Percentiles rank a stretch among this genome's conserved stretches.
Evolutionary conservation across 1,139 yeast species (phyloP).

Genomic region (Hyphopichia fennica): DNA sequence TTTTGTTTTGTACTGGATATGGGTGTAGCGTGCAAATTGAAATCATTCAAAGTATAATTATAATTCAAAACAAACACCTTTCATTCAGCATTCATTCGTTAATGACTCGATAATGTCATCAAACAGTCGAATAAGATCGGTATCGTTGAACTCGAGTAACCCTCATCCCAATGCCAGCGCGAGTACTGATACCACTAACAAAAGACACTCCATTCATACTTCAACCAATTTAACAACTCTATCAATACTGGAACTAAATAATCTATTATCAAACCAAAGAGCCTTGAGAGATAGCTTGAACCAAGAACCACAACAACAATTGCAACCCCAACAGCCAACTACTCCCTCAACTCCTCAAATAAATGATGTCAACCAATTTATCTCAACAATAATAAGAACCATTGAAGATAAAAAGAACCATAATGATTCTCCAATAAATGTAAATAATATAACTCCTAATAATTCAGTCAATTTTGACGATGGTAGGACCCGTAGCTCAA

Average conservation of each 20-base stretch:
- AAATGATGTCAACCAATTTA: conserved; percentile 1
- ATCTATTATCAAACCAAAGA: neutral
- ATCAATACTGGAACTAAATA: neutral
- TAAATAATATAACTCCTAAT: neutral
- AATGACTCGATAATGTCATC: neutral
- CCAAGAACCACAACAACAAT: conserved; percentile 1
- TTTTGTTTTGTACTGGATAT: no score
- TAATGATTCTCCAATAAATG: neutral
- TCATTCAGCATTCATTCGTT: no score
- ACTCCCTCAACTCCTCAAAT: conserved; percentile 2
- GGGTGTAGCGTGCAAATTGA: no score
- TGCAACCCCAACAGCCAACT: conserved; percentile 1
- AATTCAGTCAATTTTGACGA: neutral
- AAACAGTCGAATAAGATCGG: conserved; percentile 4
- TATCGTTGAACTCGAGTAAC: conserved; percentile 1
- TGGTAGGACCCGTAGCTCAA: conserved; percentile 3
- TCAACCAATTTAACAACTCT: neutral
- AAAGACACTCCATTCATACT: neutral
- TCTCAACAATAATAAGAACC: neutral
- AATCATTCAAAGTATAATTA: no score
- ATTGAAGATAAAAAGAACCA: neutral
- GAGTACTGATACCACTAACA: neutral
- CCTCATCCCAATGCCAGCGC: neutral
- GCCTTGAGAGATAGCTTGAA: neutral
- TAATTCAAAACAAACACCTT: no score